phyloP scores from a whole-genome alignment of 805 yeast species.

The Suhomyces sp. region DNA sequence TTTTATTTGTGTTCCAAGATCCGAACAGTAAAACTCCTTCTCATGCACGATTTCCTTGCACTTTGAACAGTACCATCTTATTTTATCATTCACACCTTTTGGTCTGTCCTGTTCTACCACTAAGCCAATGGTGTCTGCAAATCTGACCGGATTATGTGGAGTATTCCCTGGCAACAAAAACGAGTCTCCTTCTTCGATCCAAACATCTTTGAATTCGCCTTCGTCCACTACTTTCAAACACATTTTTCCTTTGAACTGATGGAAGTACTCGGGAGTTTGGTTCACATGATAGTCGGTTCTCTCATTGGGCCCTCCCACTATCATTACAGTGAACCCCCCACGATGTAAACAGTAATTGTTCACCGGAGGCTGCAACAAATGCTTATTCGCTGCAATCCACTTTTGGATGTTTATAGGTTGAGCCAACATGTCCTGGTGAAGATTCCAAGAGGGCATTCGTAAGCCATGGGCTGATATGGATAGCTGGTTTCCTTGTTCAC shows the following conservation, averaged over 20 bases:
- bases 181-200: constrained; percentile 83
- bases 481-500: neutral
- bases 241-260: constrained; percentile 85
- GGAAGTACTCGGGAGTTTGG: constrained; percentile 93
- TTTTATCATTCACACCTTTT: constrained; percentile 58
- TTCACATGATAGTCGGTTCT: constrained; percentile 91
- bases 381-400: constrained; percentile 77
- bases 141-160: constrained; percentile 90
- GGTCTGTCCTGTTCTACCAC: constrained; percentile 94
- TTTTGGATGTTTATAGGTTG: constrained; percentile 71
- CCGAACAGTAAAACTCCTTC: constrained; percentile 67
- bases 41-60: constrained; percentile 69
- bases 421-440: constrained; percentile 41
- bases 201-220: constrained; percentile 70
- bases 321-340: constrained; percentile 92
- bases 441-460: neutral
- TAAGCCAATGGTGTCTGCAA: constrained; percentile 79
- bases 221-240: constrained; percentile 70
- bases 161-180: constrained; percentile 78
- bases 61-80: constrained; percentile 83
- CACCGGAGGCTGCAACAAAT: constrained; percentile 85
- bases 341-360: constrained; percentile 86
- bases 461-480: neutral
- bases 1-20: constrained; percentile 88
- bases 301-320: constrained; percentile 94